phyloP scores from a whole-genome alignment of 176 grass and related monocot genomes.

The Musa troglodytarum region DNA sequence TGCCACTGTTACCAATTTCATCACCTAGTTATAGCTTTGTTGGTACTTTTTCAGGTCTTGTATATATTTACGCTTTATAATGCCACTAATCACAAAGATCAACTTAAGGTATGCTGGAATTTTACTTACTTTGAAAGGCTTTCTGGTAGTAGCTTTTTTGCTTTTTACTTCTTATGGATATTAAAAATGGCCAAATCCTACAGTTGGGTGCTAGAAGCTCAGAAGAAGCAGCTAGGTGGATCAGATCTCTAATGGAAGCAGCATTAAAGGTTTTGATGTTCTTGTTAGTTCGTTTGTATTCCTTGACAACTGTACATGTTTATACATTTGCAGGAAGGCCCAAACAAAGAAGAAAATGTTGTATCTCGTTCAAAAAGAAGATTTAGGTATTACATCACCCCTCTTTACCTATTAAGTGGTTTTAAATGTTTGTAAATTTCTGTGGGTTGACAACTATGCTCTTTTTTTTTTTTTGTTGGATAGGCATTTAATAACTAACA shows the following conservation, averaged over 20 bases:
- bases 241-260: conserved; percentile 15
- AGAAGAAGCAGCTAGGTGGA: conserved; percentile 21
- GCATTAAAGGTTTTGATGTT: conserved; percentile 5
- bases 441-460: background rate
- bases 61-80: conserved; percentile 20
- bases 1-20: background rate
- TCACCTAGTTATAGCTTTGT: background rate
- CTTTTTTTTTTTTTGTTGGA: background rate
- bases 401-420: background rate
- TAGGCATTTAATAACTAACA: background rate
- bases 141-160: background rate
- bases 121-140: background rate
- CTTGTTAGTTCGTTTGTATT: conserved; percentile 1
- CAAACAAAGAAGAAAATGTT: conserved; percentile 58
- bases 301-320: background rate
- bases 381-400: conserved; percentile 47
- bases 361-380: conserved; percentile 73
- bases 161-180: background rate
- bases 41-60: conserved; percentile 1
- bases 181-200: background rate
- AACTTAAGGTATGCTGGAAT: conserved; percentile 10
- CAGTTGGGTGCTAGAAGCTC: conserved; percentile 20
- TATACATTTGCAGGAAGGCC: conserved; percentile 28
- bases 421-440: background rate
- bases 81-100: conserved; percentile 16